Percentiles rank a stretch among this genome's conserved stretches.
Evolutionary conservation across 2,329 filamentous ascomycete genomes (phyloP).

Genomic region (Coniella vitis): DNA sequence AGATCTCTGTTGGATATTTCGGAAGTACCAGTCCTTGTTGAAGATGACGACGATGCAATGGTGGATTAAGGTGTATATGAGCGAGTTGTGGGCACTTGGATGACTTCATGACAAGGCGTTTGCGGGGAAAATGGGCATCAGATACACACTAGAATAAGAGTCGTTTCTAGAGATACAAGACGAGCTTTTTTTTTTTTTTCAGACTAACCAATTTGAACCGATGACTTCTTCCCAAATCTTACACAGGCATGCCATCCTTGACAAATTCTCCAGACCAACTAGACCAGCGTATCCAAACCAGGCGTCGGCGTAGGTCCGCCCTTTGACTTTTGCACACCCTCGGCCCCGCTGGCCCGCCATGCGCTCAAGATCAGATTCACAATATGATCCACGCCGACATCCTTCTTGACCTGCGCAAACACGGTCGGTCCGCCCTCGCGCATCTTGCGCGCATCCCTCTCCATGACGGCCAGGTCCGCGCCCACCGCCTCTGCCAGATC

Average conservation of each 20-base stretch:
- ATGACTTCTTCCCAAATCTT: no score
- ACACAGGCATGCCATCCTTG: no score
- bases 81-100: neutral
- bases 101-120: slow-evolving; percentile 14
- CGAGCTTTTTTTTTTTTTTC: no score
- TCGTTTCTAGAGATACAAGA: no score
- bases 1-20: slow-evolving; percentile 34
- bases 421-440: slow-evolving; percentile 91
- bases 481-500: slow-evolving; percentile 87
- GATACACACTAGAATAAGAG: neutral
- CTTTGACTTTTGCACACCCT: slow-evolving; percentile 45
- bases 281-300: slow-evolving; percentile 37
- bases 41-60: slow-evolving; percentile 27
- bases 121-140: neutral
- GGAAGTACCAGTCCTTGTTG: slow-evolving; percentile 13
- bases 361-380: slow-evolving; percentile 82
- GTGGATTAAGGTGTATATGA: slow-evolving; percentile 29
- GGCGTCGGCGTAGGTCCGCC: slow-evolving; percentile 54
- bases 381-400: slow-evolving; percentile 77
- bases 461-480: slow-evolving; percentile 89
- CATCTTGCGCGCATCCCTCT: slow-evolving; percentile 89
- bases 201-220: no score
- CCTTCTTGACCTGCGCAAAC: slow-evolving; percentile 95
- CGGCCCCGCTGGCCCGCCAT: slow-evolving; percentile 85
- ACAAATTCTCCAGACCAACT: no score